Conservation (phyloP, 129 eudicot genomes). For the Sambucus nigra region DNA sequence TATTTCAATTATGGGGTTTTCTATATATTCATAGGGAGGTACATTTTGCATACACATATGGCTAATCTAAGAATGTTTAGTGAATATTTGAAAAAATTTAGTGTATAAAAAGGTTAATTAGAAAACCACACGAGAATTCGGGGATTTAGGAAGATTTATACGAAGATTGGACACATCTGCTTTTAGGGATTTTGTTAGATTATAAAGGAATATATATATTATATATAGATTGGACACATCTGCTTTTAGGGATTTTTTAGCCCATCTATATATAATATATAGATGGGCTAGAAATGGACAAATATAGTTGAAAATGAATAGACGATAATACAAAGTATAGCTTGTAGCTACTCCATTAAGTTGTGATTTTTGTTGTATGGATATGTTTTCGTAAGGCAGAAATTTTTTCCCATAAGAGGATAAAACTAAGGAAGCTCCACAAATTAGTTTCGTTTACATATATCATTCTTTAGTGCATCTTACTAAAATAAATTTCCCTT, state of each 20-base stretch:
- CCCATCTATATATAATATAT: no score
- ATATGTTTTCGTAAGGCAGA: no score
- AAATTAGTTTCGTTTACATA: no score
- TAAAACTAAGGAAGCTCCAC: no score
- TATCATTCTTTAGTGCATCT: no score
- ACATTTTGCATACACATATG: neutral
- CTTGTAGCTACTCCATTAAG: neutral
- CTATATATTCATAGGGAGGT: neutral
- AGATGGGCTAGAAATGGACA: neutral
- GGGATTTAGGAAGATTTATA: slow-evolving; percentile 1
- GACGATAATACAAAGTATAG: neutral
- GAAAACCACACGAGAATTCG: neutral
- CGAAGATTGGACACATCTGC: neutral
- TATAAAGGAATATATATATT: neutral
- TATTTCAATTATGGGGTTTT: no score
- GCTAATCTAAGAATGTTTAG: neutral
- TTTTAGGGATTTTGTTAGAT: neutral
- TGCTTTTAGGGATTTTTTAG: neutral
- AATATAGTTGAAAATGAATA: neutral
- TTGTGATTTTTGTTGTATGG: neutral
- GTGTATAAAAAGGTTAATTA: neutral
- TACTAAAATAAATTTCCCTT: no score
- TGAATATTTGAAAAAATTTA: neutral
- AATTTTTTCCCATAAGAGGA: no score
- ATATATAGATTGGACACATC: neutral